Percentiles rank a stretch among this genome's conserved stretches.
Evolutionary conservation across 1,139 yeast species (phyloP).

Genomic region (Pichia sp.): DNA sequence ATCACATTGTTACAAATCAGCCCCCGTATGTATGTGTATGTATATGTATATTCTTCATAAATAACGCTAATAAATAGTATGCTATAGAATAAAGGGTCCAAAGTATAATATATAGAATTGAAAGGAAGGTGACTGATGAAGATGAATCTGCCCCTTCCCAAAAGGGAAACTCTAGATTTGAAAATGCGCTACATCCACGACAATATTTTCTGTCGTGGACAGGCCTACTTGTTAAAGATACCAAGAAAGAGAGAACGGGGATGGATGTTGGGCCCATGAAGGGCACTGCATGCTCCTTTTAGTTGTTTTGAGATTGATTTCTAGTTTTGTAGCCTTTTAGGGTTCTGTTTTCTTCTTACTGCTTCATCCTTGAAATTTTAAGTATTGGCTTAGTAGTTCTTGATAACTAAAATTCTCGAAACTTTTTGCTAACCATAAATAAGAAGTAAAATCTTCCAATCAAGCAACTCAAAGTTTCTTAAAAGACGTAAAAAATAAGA

Average conservation of each 20-base stretch:
- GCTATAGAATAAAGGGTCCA: neutral
- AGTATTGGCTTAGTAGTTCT: neutral
- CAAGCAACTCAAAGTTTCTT: neutral
- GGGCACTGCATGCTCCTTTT: neutral
- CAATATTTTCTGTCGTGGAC: neutral
- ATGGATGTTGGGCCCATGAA: neutral
- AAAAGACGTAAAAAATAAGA: neutral
- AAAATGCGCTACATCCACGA: neutral
- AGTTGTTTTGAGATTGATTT: neutral
- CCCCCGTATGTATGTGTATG: neutral
- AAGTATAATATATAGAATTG: no score
- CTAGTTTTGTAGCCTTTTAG: neutral
- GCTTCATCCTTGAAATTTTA: neutral
- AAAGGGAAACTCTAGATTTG: neutral
- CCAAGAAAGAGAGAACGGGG: neutral
- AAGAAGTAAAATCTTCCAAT: neutral
- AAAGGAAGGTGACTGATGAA: no score
- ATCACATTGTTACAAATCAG: constrained; percentile 4
- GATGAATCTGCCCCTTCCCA: neutral
- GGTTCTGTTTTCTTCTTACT: neutral
- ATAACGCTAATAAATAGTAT: neutral
- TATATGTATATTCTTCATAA: neutral
- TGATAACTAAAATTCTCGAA: neutral
- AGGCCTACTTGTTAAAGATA: neutral
- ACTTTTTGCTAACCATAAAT: neutral